Base-by-base conservation (phyloP, 768 basidiomycete species). In the Piloderma croceum region DNA sequence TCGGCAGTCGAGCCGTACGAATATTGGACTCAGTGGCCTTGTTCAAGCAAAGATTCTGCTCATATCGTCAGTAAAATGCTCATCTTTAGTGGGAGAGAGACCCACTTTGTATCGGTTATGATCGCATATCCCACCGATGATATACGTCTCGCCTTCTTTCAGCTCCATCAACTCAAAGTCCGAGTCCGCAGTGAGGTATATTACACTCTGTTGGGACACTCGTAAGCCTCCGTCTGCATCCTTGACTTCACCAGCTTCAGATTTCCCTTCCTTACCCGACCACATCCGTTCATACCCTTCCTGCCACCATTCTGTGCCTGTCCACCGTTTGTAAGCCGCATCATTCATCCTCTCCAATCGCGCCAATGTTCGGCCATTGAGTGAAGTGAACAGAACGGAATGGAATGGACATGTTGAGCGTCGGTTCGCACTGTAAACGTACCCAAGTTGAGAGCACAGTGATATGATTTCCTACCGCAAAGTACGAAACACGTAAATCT, bases 121-220 rank as follows among this genome's bases (percentile, higher is more conserved):
- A 61, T 99, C 96, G 44, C 83, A 84, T 50, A 99, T 84, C 21
- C 73, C 73, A 34, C 94, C 94, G 38, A 99, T 92, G 51, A 99
- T 80, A 58, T 98, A 98, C 6, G 82, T 86, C 56, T 93, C 85
- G 31, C 82, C 80, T 40, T 89, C 80, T 40, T 71, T 79, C 40
- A 99, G 74, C 52, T 87, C 83, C n/a, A 70, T 65, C 31, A 99
- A 65, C 62, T 93, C 90, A 36, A 93, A 78, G 22, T 81, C 74
- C 6, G 93, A 82, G 64, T 99, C 96, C 2, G 93, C 96, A 6
- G 96, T 96, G 38, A 99, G 78, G 61, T 99, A 99, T 27, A 98
- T 74, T 39, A 96, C 68, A 33, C 57, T 77, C 44, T 76, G 60
- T 50, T 73, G 71, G 43, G 61, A n/a, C n/a, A n/a, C n/a, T 17